phyloP scores from a whole-genome alignment of 2,329 filamentous ascomycete species.

The Aureobasidium sp. region DNA sequence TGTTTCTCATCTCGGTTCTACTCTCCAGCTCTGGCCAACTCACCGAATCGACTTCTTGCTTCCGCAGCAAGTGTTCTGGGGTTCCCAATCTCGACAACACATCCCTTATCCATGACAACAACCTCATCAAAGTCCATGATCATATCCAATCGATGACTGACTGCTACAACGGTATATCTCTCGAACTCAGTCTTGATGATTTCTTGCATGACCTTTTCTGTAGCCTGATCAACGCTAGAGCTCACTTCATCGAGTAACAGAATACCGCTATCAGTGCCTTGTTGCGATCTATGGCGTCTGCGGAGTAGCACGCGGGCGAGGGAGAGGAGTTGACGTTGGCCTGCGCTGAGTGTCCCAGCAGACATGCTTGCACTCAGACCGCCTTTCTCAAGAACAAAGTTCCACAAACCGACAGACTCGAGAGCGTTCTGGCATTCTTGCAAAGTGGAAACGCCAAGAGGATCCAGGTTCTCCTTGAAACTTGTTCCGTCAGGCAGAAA shows the following conservation, averaged over 20 bases:
- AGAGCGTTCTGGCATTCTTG: background rate
- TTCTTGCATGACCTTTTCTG: conserved; percentile 14
- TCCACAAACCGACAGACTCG: background rate
- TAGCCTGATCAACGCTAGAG: conserved; percentile 22
- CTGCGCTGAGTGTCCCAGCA: conserved; percentile 30
- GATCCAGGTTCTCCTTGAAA: conserved; percentile 45
- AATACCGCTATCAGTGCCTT: background rate
- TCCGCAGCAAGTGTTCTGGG: background rate
- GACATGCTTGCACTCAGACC: background rate
- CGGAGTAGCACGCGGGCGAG: conserved; percentile 42
- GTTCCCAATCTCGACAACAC: background rate
- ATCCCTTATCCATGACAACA: conserved; percentile 44
- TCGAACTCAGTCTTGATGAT: conserved; percentile 45
- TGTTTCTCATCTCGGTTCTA: background rate
- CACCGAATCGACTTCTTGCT: background rate
- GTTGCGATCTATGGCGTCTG: background rate
- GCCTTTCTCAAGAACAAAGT: background rate
- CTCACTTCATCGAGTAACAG: background rate
- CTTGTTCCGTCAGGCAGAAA: conserved; percentile 37
- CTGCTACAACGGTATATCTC: conserved; percentile 52
- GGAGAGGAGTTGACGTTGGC: conserved; percentile 45
- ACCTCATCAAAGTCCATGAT: conserved; percentile 49
- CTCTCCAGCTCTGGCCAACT: background rate
- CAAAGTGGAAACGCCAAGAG: conserved; percentile 21
- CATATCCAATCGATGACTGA: conserved; percentile 51